Evolutionary conservation across 2,329 filamentous ascomycete genomes (phyloP).

Genomic region (Diaporthe sp.): DNA sequence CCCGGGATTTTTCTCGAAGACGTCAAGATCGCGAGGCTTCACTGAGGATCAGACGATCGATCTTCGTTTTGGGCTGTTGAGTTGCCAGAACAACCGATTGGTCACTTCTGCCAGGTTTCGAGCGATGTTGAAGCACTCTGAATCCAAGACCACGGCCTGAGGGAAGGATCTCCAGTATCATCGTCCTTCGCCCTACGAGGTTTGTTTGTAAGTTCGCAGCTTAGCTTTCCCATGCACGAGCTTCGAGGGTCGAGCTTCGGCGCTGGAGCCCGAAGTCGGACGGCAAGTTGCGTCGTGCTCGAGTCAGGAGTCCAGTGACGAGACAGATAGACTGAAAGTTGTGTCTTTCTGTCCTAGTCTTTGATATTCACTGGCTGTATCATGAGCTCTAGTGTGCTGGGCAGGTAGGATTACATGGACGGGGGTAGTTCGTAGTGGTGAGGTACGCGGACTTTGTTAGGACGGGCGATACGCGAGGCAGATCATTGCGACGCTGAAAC

Average conservation of each 20-base stretch:
- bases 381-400: background rate
- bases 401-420: background rate
- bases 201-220: background rate
- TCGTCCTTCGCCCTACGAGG: background rate
- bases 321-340: background rate
- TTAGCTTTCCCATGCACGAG: background rate
- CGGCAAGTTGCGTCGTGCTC: no score
- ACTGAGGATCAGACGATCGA: slow-evolving; percentile 26
- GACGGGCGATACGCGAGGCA: slow-evolving; percentile 10
- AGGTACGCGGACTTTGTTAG: background rate
- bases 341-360: background rate
- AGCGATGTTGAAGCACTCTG: background rate
- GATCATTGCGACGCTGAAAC: slow-evolving; percentile 29
- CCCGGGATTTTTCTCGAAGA: slow-evolving; percentile 7
- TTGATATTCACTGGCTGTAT: background rate
- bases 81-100: background rate
- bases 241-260: background rate
- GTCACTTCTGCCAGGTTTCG: background rate
- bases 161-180: background rate
- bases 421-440: background rate
- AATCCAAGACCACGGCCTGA: background rate
- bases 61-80: background rate
- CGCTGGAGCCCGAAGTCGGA: background rate
- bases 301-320: background rate
- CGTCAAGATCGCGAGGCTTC: slow-evolving; percentile 16